These are phyloP conservation scores for Curvularia verruculosa DNA, from an alignment of 2,329 filamentous ascomycete genomes.

Conservation along the genomic window DNA sequence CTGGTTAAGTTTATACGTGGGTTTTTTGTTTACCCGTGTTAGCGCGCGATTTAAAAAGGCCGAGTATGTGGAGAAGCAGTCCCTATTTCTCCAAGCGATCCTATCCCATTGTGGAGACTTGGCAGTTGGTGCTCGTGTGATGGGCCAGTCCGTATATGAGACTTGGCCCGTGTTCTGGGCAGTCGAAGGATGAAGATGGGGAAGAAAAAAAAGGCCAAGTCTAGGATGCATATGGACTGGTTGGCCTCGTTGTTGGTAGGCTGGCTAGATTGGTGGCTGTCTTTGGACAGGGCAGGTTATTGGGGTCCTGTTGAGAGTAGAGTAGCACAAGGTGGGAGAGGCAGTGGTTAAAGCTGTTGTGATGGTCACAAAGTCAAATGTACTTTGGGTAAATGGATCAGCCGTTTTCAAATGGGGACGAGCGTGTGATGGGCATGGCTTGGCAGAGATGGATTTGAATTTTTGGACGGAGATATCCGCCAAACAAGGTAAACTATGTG, in stretches of 20 bases:
- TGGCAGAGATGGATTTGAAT: not conserved
- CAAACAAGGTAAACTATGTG: not conserved
- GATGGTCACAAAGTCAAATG: not conserved
- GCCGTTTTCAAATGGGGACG: not conserved
- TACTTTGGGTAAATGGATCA: not conserved
- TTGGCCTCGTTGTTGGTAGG: not conserved
- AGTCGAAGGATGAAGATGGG: no score
- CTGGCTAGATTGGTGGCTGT: no score
- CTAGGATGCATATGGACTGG: not conserved
- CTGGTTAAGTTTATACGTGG: not conserved
- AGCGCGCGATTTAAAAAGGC: not conserved
- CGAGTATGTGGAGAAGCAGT: not conserved
- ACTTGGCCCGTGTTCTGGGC: no score
- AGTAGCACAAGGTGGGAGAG: no score
- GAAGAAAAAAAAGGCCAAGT: not conserved
- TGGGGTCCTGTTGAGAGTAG: no score
- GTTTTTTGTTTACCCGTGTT: not conserved
- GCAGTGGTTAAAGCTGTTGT: no score
- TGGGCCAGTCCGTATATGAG: not conserved
- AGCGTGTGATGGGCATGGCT: not conserved
- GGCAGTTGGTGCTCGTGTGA: not conserved
- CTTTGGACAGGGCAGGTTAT: not conserved
- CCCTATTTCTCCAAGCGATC: not conserved
- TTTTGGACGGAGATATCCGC: not conserved
- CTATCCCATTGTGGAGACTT: not conserved